Evolutionary conservation across 305 asterid species (phyloP).

Genomic region (Nicotiana rustica): DNA sequence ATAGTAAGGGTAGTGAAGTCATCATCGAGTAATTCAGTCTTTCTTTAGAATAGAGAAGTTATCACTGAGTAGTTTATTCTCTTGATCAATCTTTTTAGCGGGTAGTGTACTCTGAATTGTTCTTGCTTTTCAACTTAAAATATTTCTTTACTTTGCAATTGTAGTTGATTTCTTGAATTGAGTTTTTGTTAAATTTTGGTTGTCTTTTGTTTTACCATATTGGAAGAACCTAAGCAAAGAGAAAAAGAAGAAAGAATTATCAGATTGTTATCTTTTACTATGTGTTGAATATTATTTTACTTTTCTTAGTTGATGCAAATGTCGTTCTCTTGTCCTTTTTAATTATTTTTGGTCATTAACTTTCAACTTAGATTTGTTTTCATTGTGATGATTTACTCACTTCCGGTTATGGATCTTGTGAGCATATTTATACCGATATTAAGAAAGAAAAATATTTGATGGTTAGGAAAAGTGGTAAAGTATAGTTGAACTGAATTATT

Average conservation of each 20-base stretch:
- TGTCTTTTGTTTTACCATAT: neutral
- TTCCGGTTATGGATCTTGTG: neutral
- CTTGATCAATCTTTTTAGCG: neutral
- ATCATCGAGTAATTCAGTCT: neutral
- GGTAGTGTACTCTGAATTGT: neutral
- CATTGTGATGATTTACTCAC: neutral
- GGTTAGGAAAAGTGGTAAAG: neutral
- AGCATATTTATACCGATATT: neutral
- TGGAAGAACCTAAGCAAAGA: neutral
- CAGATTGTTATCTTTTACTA: neutral
- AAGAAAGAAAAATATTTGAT: neutral
- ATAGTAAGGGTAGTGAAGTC: neutral
- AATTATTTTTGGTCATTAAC: neutral
- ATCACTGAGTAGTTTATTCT: neutral
- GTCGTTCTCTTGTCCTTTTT: too few relatives aligned
- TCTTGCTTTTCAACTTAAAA: neutral
- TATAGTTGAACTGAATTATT: too few relatives aligned
- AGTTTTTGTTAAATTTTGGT: too few relatives aligned
- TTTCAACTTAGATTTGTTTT: neutral
- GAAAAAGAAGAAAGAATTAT: neutral
- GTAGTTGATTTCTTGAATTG: neutral
- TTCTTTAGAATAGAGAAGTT: neutral
- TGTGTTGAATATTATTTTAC: too few relatives aligned
- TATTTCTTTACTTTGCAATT: too few relatives aligned
- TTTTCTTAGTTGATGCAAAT: too few relatives aligned